A percentile compares a stretch with the other conserved stretches of the same genome.
Conservation (phyloP, 495 filamentous ascomycete species). For the Parmelia sp. region DNA sequence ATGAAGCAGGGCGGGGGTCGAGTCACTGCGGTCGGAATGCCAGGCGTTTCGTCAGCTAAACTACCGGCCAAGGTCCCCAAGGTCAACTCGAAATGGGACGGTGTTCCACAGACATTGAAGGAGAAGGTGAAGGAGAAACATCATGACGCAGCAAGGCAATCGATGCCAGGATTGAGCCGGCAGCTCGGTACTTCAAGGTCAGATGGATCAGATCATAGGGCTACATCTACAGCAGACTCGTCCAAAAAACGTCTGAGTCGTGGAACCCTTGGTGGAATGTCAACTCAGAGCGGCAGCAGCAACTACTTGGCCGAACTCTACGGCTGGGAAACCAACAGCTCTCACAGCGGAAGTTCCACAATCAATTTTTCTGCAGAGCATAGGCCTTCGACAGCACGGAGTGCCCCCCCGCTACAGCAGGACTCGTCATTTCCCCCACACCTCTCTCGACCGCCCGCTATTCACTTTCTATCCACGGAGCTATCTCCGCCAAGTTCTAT, state of each 20-base stretch:
- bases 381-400: constrained; percentile 10
- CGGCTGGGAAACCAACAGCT: constrained; percentile 21
- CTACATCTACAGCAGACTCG: neutral
- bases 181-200: constrained; percentile 8
- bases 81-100: constrained; percentile 47
- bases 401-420: constrained; percentile 2
- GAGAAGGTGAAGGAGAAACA: constrained; percentile 30
- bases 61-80: constrained; percentile 40
- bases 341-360: neutral
- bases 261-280: constrained; percentile 18
- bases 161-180: constrained; percentile 16
- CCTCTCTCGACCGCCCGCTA: neutral
- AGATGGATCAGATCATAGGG: constrained; percentile 13
- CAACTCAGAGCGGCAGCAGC: constrained; percentile 14
- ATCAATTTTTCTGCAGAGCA: constrained; percentile 12
- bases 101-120: constrained; percentile 34
- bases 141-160: constrained; percentile 28
- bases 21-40: constrained; percentile 25
- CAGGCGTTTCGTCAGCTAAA: constrained; percentile 36
- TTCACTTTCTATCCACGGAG: neutral
- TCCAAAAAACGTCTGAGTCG: constrained; percentile 16
- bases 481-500: neutral
- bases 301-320: constrained; percentile 20
- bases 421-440: neutral
- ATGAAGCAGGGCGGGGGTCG: constrained; percentile 26